Percentiles rank a stretch among this genome's conserved stretches.
Conservation (phyloP, 2,329 filamentous ascomycete species). For the Lachnellula arida region DNA sequence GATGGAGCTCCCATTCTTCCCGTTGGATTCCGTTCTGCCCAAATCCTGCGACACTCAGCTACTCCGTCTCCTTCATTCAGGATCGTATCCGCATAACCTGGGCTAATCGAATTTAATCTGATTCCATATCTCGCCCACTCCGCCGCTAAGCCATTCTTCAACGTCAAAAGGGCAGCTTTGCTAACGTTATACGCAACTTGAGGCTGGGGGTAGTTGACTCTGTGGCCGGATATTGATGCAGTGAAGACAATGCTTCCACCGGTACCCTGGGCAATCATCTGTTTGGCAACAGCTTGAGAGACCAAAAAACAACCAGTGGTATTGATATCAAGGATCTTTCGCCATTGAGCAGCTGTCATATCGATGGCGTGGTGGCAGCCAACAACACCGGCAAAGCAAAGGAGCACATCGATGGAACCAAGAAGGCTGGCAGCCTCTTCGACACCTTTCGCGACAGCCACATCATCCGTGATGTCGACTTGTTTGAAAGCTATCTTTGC, state of each 20-base stretch:
- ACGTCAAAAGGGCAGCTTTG: conserved; percentile 61
- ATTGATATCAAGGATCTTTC: conserved; percentile 64
- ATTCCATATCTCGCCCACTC: conserved; percentile 72
- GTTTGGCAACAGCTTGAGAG: conserved; percentile 55
- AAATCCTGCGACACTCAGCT: conserved; percentile 47
- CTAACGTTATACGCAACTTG: conserved; percentile 68
- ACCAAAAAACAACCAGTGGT: conserved; percentile 66
- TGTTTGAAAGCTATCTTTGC: conserved; percentile 45
- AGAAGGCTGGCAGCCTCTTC: conserved; percentile 38
- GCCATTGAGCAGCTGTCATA: conserved; percentile 54
- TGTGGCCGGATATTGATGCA: conserved; percentile 63
- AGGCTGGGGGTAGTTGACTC: conserved; percentile 68
- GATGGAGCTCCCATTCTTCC: conserved; percentile 60
- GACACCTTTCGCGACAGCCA: conserved; percentile 41
- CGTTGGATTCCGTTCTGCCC: conserved; percentile 56
- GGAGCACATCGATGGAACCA: conserved; percentile 43
- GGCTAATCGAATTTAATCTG: conserved; percentile 63
- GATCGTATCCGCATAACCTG: conserved; percentile 63
- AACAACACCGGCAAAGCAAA: conserved; percentile 67
- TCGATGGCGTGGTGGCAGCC: conserved; percentile 56
- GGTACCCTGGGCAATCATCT: conserved; percentile 44
- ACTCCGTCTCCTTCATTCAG: conserved; percentile 62
- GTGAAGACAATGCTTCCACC: conserved; percentile 63
- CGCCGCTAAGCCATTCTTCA: conserved; percentile 62
- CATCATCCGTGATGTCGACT: conserved; percentile 56